Evolutionary conservation across 371 early-diverging fungal genomes (phyloP), one percentile per base, ranked within the genome.

Genomic region (Capillidium heterosporum): DNA sequence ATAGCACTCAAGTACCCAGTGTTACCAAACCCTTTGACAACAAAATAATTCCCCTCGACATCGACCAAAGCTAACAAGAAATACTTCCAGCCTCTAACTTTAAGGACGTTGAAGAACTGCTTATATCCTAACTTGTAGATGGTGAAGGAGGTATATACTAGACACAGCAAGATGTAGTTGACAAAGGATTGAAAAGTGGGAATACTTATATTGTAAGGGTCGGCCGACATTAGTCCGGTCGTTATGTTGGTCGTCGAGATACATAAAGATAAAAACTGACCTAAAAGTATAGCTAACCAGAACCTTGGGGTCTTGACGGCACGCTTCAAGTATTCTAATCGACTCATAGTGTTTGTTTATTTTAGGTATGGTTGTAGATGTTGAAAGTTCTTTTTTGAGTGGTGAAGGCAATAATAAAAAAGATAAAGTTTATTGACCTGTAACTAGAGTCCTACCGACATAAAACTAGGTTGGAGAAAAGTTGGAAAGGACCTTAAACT

Each of bases 1-100:
- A 82, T 78, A 56, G 73, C 78, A 0, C 83, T 81, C 48, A 85
- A 65, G 28, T 84, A 62, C 23, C 77, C 77, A 13, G 87, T 86
- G 60, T 84, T 82, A 53, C 65, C 67, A 61, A 73, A 86, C 7
- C 83, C 79, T 65, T 83, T 84, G 57, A 85, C 80, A 3, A 81
- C 73, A 64, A 86, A 76, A 60, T 78, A 86, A 57, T 86, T 86
- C 63, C 77, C 87, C 61, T 86, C 84, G 3, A 86, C 83, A 62
- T 86, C 87, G 19, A 78, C 72, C 15, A 78, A 56, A 0, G 79
- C 81, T 57, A 50, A n/a, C 17, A 27, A 32, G 28, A 48, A 29
- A 32, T 17, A 41, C 35, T 19, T 15, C 15, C 28, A 67, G 23
- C 73, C 74, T 26, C 80, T 69, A 32, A 67, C 68, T 54, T 70